Evolutionary conservation across 495 filamentous ascomycete species (phyloP), one percentile per base, ranked within the genome.

Genomic region (Trichoderma parareesei): DNA sequence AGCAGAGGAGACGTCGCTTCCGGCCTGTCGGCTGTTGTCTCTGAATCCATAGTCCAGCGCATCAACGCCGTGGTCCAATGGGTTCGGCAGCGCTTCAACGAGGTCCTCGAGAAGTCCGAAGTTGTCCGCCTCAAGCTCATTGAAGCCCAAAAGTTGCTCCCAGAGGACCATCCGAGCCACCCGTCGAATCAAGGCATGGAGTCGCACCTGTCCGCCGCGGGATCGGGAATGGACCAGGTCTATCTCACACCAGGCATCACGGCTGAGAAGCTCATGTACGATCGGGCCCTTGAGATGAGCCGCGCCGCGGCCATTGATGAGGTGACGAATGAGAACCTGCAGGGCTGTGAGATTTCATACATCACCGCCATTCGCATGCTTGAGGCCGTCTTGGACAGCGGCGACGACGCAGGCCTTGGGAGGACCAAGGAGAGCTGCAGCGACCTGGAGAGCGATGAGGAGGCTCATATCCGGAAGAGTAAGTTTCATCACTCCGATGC

Each of bases 201-300:
- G 20, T 70, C 70, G 4, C 79, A 81, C 1, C 74, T 85, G 38
- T 74, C 78, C 0, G 82, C 82, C 38, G 20, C 61, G n/a, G 61
- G 61, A 7, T 81, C 85, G 3, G 90, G 89, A 62, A 71, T 73
- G 1, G 78, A 79, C 44, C 79, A 80, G 0, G 79, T 83, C 11
- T 72, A 79, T 20, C 68, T 90, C 14, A 85, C 81, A 3, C 79
- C 85, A 6, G 93, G 93, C 6, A 85, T 97, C 48, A 96, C 92
- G 27, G 94, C 94, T 0, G 94, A 97, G 76, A 96, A 91, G 75
- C 76, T 98, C 60, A 98, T 98, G 95, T 98, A 96, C 69, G 95
- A 98, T 67, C 90, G 94, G 14, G 94, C 94, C 4, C 75, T 97
- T 33, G 94, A 98, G 73, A 97, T 98, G 94, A 96, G 91, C 69